phyloP scores from a whole-genome alignment of 305 asterid genomes.

The Andrographis paniculata region DNA sequence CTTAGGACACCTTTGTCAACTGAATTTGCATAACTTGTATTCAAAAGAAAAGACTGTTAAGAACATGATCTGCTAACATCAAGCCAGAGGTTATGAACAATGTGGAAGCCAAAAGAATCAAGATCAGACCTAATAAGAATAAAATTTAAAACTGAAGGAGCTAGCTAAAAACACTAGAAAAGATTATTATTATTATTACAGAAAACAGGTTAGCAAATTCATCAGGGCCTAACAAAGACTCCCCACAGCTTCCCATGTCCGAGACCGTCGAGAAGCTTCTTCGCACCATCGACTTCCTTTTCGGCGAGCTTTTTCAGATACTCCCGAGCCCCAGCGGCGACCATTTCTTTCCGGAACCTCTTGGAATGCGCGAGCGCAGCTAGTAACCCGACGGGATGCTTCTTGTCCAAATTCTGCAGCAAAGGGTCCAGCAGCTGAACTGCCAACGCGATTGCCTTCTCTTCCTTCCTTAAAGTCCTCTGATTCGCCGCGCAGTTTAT shows the following conservation, averaged over 20 bases:
- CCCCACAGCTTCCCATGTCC: conserved; percentile 71
- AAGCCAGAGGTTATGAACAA: too few species aligned
- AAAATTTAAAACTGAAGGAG: too few species aligned
- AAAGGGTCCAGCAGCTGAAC: conserved; percentile 58
- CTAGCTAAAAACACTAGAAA: too few species aligned
- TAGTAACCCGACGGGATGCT: conserved; percentile 33
- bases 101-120: too few species aligned
- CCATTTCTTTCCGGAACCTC: conserved; percentile 70
- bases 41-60: too few species aligned
- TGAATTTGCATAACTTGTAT: too few species aligned
- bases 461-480: conserved; percentile 62
- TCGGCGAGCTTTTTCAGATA: conserved; percentile 66
- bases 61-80: too few species aligned
- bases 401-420: conserved; percentile 40
- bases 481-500: conserved; percentile 44
- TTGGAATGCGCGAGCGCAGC: conserved; percentile 43
- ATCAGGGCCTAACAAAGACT: conserved; percentile 36
- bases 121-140: too few species aligned
- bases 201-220: too few species aligned
- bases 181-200: too few species aligned
- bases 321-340: conserved; percentile 47
- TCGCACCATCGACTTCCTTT: conserved; percentile 58
- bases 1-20: too few species aligned
- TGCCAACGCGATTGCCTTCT: conserved; percentile 40
- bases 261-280: conserved; percentile 61